Evolutionary conservation across 805 yeast genomes (phyloP).

Genomic region (Debaryomyces maramus): DNA sequence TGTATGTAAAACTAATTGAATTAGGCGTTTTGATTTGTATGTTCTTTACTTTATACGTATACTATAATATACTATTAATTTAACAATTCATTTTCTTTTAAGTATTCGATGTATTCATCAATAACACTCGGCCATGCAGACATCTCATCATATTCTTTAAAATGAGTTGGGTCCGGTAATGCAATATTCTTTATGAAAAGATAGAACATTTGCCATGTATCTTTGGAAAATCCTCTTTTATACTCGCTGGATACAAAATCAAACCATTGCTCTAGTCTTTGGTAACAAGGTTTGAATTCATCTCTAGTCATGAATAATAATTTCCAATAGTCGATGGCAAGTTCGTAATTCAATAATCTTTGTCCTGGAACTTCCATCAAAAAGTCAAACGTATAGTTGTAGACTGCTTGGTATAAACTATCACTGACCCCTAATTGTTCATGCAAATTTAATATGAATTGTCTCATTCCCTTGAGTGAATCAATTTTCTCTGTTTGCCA

Average conservation of each 20-base stretch:
- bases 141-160: conserved; percentile 67
- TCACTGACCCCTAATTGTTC: conserved; percentile 22
- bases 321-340: conserved; percentile 77
- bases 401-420: conserved; percentile 51
- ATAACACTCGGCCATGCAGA: conserved; percentile 92
- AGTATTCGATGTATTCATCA: conserved; percentile 76
- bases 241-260: conserved; percentile 47
- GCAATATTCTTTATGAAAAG: conserved; percentile 58
- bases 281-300: conserved; percentile 9
- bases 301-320: conserved; percentile 47
- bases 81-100: conserved; percentile 26
- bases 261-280: conserved; percentile 56
- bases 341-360: conserved; percentile 55
- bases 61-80: background rate
- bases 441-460: conserved; percentile 16
- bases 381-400: conserved; percentile 70
- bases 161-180: conserved; percentile 43
- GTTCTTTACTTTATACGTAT: no score
- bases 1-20: no score
- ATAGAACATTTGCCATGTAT: conserved; percentile 83
- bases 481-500: conserved; percentile 48
- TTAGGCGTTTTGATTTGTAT: no score
- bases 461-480: conserved; percentile 49
- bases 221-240: conserved; percentile 58
- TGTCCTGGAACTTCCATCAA: conserved; percentile 57